Evolutionary conservation across 306 rosid genomes (phyloP).

Genomic region (Abrus precatorius): DNA sequence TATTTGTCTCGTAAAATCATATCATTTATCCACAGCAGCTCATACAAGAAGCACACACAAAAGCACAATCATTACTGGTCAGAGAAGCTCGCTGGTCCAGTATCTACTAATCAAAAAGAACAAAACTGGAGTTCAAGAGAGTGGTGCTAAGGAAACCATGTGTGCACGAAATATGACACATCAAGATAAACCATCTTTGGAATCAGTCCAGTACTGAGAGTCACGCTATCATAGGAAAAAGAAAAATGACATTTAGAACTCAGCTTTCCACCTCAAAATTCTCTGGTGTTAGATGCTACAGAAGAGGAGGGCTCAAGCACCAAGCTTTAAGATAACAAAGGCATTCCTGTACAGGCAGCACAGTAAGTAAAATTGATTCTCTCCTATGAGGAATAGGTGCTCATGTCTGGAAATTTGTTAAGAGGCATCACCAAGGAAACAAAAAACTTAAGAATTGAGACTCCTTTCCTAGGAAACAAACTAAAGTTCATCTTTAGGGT

Average conservation of each 20-base stretch:
- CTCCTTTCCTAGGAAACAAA: slow-evolving; percentile 45
- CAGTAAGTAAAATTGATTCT: slow-evolving; percentile 37
- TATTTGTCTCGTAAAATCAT: not conserved
- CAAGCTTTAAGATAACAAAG: slow-evolving; percentile 36
- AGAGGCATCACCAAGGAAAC: slow-evolving; percentile 45
- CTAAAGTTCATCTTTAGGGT: slow-evolving; percentile 76
- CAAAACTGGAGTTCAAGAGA: not conserved
- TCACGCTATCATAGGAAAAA: not conserved
- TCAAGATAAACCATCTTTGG: slow-evolving; percentile 5
- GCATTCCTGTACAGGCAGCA: slow-evolving; percentile 41
- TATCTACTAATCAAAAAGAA: slow-evolving; percentile 1
- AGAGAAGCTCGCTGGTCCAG: not conserved
- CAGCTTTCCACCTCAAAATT: slow-evolving; percentile 42
- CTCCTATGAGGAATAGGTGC: slow-evolving; percentile 46
- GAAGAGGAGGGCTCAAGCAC: slow-evolving; percentile 10
- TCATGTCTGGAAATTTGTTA: slow-evolving; percentile 53
- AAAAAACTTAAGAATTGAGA: slow-evolving; percentile 33
- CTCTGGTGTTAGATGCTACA: slow-evolving; percentile 41
- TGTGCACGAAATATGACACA: slow-evolving; percentile 13
- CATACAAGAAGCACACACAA: not conserved
- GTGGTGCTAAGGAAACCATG: not conserved
- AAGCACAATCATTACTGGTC: not conserved
- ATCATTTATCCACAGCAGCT: not conserved
- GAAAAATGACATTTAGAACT: slow-evolving; percentile 19
- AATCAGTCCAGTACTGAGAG: slow-evolving; percentile 22